Percentiles rank a stretch among this genome's conserved stretches.
Conservation (phyloP, 2,329 filamentous ascomycete species). For the Neonectria faginata region DNA sequence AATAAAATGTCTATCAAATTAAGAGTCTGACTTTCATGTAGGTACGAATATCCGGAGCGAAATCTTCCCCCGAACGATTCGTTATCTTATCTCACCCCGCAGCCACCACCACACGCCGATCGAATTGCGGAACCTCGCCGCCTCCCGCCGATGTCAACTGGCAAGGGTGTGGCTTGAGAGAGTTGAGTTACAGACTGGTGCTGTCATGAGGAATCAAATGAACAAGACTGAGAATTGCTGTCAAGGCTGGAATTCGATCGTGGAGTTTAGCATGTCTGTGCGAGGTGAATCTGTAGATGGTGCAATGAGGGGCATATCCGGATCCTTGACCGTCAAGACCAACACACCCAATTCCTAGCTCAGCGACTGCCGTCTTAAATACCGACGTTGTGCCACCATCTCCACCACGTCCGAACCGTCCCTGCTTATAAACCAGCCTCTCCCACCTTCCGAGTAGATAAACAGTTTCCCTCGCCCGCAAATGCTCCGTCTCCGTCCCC, state of each 20-base stretch:
- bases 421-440: conserved; percentile 15
- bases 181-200: neutral
- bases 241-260: neutral
- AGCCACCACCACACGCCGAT: neutral
- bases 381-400: conserved; percentile 23
- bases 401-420: conserved; percentile 10
- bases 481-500: neutral
- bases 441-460: neutral
- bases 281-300: neutral
- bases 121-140: conserved; percentile 3
- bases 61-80: neutral
- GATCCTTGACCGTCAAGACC: neutral
- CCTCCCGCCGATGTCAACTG: neutral
- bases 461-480: neutral
- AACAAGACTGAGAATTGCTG: neutral
- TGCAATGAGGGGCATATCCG: neutral
- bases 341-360: neutral
- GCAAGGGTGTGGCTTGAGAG: neutral
- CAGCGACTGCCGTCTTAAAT: conserved; percentile 9
- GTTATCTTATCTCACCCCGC: conserved; percentile 11
- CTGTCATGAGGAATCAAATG: neutral
- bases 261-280: neutral
- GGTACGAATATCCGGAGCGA: neutral
- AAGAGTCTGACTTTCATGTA: neutral
- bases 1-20: neutral